phyloP scores from a whole-genome alignment of 108 stramenopile genomes.

The Skeletonema tropicum region DNA sequence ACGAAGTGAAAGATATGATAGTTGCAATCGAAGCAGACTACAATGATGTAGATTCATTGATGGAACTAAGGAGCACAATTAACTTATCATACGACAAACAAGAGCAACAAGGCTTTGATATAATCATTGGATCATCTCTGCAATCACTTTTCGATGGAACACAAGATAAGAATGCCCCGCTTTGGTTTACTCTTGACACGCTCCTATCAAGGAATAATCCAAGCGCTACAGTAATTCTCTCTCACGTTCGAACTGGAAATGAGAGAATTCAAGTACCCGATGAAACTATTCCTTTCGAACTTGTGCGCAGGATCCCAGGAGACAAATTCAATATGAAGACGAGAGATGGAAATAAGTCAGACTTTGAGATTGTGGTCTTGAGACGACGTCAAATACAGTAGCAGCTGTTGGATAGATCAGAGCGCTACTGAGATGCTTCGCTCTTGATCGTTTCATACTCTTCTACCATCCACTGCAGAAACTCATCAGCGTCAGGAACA shows the following conservation, averaged over 20 bases:
- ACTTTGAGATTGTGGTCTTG: constrained; percentile 53
- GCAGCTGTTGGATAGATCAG: not conserved
- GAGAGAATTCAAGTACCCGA: constrained; percentile 39
- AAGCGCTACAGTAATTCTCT: constrained; percentile 42
- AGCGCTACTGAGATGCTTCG: constrained; percentile 1
- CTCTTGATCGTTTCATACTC: constrained; percentile 28
- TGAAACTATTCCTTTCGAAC: constrained; percentile 25
- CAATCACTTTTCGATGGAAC: constrained; percentile 60
- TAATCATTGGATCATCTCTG: constrained; percentile 61
- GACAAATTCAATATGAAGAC: constrained; percentile 55
- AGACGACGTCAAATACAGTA: constrained; percentile 4
- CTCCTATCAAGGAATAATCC: constrained; percentile 41
- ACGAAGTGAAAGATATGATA: constrained; percentile 7
- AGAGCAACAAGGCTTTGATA: constrained; percentile 43
- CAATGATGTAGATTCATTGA: not conserved
- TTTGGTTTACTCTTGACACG: constrained; percentile 51
- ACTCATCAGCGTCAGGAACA: constrained; percentile 29
- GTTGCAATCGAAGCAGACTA: not conserved
- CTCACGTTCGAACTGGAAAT: constrained; percentile 35
- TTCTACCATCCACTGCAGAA: constrained; percentile 40
- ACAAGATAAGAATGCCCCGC: constrained; percentile 9
- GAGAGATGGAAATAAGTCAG: constrained; percentile 45
- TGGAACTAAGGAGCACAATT: not conserved
- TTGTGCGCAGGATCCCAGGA: constrained; percentile 54
- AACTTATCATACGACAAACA: not conserved